Base-by-base conservation (phyloP, 2,329 filamentous ascomycete genomes). In the Pseudogymnoascus sp. region DNA sequence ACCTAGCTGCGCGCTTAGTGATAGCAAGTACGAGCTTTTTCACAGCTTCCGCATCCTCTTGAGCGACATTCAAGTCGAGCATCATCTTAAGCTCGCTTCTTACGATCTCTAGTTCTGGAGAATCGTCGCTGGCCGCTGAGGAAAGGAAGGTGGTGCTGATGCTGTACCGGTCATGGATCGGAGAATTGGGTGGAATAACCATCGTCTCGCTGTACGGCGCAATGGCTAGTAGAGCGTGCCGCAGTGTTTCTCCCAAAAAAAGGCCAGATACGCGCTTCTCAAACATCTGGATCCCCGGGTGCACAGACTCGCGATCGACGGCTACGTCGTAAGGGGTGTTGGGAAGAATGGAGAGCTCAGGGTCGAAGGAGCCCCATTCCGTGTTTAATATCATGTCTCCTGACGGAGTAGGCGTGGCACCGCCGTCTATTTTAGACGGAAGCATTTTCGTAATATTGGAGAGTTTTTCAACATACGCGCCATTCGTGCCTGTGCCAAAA, bases 311-410 rank as follows among this genome's bases (percentile, higher is more conserved):
- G 61, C 78, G 77, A 74, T 99, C 93, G 22, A 99, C 80, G 62
- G 85, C 81, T 58, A 79, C 77, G 72, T 99, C 94, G 77, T 91
- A 97, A 0, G 84, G 78, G 0, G 93, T 97, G 69, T 86, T 88
- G 50, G 93, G 94, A 39, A 99, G 81, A 18, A 96, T 89, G 67
- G 87, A 90, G 66, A 97, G 84, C 68, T 89, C 84, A 76, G 97
- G 97, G 76, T 99, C 94, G 70, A 99, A 99, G 62, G 91, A 96
- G 64, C 94, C 94, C 94, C 94, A 99, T 77, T 99, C 94, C 0
- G 90, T 93, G 77, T 99, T 99, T 76, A 99, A 83, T 62, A 99
- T 91, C 94, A 99, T 99, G 68, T 95, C 85, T 59, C 92, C 91
- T 0, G 92, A 95, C 7, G 85, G 85, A 57, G 79, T 79, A 74